Evolutionary conservation across 495 filamentous ascomycete species (phyloP).

Genomic region (Thermochaetoides thermophila): DNA sequence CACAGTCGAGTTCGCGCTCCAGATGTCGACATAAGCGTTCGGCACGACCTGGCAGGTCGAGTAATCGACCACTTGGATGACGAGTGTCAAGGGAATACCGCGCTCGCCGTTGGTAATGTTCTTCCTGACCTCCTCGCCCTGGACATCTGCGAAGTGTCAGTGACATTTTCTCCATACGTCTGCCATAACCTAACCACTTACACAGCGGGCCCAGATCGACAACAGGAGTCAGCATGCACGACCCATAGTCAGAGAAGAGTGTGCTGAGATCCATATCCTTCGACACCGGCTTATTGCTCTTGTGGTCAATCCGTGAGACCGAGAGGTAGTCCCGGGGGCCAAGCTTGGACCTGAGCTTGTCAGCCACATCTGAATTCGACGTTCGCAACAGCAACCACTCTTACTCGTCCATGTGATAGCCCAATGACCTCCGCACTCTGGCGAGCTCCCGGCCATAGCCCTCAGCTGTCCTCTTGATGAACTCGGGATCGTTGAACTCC

Average conservation of each 20-base stretch:
- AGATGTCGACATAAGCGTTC: constrained; percentile 45
- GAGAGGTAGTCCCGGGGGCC: constrained; percentile 16
- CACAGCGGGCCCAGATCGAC: constrained; percentile 45
- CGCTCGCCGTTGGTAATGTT: constrained; percentile 39
- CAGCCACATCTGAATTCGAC: background rate
- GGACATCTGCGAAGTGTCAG: too few species aligned
- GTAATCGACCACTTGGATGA: constrained; percentile 46
- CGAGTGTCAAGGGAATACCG: constrained; percentile 44
- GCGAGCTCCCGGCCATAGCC: constrained; percentile 15
- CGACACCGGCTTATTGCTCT: constrained; percentile 42
- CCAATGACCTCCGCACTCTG: constrained; percentile 10
- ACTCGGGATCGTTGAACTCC: constrained; percentile 16
- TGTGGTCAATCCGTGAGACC: constrained; percentile 26
- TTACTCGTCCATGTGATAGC: constrained; percentile 9
- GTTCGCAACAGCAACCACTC: background rate
- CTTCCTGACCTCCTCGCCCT: constrained; percentile 33
- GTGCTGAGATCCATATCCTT: constrained; percentile 31
- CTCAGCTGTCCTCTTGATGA: constrained; percentile 17
- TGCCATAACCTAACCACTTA: too few species aligned
- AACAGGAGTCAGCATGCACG: constrained; percentile 41
- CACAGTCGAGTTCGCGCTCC: constrained; percentile 34
- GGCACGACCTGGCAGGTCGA: constrained; percentile 43
- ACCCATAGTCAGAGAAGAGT: constrained; percentile 38
- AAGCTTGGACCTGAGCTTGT: constrained; percentile 10
- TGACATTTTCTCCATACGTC: too few species aligned